Percentiles rank a stretch among this genome's conserved stretches.
Conservation (phyloP, 441 rosid genomes). For the Theobroma grandiflorum region DNA sequence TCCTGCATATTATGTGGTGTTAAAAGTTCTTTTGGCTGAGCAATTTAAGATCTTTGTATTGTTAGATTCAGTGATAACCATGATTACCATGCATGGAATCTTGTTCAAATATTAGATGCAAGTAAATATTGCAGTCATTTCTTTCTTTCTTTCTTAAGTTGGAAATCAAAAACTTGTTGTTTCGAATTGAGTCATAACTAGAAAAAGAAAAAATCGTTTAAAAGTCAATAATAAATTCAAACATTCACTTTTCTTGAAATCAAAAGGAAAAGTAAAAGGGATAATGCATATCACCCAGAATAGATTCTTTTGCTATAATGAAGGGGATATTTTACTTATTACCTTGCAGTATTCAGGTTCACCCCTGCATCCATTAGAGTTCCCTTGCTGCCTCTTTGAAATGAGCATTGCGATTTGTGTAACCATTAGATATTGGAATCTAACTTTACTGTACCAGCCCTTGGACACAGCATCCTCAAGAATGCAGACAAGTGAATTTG, state of each 20-base stretch:
- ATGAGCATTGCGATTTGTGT: constrained; percentile 15
- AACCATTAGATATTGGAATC: constrained; percentile 13
- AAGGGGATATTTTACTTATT: not conserved
- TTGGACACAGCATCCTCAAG: constrained; percentile 88
- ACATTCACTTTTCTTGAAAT: not conserved
- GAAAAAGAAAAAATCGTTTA: not conserved
- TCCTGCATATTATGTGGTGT: not conserved
- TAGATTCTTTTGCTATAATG: not conserved
- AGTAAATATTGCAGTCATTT: not conserved
- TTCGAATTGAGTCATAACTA: not conserved
- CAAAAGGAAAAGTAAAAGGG: not conserved
- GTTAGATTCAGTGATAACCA: not conserved
- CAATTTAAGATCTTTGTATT: constrained; percentile 2
- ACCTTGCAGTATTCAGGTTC: not conserved
- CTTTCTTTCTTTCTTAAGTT: not conserved
- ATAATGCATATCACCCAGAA: not conserved
- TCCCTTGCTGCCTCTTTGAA: not conserved
- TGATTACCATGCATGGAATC: constrained; percentile 8
- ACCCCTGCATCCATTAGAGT: not conserved
- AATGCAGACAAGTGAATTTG: constrained; percentile 93
- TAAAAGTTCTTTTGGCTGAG: not conserved
- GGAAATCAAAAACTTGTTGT: not conserved
- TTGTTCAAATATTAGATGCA: constrained; percentile 9
- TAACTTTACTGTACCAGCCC: constrained; percentile 59
- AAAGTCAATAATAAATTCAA: not conserved